phyloP scores from a whole-genome alignment of 2,329 filamentous ascomycete species.

The Daldinia sp. region DNA sequence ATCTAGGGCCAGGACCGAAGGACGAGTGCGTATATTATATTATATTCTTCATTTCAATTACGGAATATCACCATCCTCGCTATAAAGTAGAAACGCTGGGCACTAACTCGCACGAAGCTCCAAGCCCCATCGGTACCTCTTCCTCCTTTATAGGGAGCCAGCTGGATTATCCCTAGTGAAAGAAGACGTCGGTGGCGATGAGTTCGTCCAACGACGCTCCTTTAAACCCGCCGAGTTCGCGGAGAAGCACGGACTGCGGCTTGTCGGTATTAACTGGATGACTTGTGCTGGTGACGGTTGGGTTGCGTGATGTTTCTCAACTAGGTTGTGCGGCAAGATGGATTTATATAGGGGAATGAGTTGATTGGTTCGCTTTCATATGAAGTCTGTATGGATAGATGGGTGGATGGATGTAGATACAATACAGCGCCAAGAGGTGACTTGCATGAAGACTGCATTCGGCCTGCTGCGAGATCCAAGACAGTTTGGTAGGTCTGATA shows the following conservation, averaged over 20 bases:
- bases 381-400: not conserved
- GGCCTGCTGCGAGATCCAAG: constrained; percentile 18
- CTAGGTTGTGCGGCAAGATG: not conserved
- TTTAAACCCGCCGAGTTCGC: constrained; percentile 54
- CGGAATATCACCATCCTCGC: too few species aligned
- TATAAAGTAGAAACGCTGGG: too few species aligned
- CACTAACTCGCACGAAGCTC: constrained; percentile 50
- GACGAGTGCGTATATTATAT: constrained; percentile 51
- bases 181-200: constrained; percentile 56
- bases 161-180: constrained; percentile 47
- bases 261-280: constrained; percentile 58
- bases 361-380: constrained; percentile 8
- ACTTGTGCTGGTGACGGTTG: constrained; percentile 55
- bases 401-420: not conserved
- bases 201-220: constrained; percentile 55
- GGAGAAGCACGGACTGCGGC: constrained; percentile 48
- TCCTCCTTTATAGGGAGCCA: constrained; percentile 55
- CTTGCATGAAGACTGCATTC: constrained; percentile 24
- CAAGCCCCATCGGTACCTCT: constrained; percentile 57
- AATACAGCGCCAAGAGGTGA: constrained; percentile 18
- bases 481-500: constrained; percentile 12
- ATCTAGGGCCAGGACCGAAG: constrained; percentile 55
- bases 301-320: constrained; percentile 33
- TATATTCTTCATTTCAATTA: not conserved
- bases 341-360: not conserved